These are phyloP conservation scores for Yamadazyma olivae DNA, from an alignment of 805 yeast species.

Conservation along the genomic window DNA sequence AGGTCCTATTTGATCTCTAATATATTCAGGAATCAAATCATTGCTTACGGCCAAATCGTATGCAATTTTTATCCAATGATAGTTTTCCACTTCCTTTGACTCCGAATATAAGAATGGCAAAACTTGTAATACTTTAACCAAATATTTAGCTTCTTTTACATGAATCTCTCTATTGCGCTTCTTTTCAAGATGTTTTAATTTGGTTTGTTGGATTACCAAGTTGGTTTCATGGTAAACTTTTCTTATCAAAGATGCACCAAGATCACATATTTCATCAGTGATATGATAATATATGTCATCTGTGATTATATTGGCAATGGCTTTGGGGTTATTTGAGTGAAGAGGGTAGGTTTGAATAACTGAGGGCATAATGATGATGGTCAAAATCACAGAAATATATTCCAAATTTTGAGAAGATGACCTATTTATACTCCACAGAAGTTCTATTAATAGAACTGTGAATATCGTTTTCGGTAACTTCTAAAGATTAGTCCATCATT, in stretches of 20 bases:
- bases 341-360: not conserved
- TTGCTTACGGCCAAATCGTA: conserved; percentile 9
- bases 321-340: not conserved
- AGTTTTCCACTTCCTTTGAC: conserved; percentile 13
- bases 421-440: too few species aligned
- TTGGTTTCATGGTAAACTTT: not conserved
- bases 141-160: conserved; percentile 4
- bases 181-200: conserved; percentile 1
- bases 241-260: not conserved
- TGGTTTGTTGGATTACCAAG: not conserved
- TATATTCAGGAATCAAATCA: conserved; percentile 11
- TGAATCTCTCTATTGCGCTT: conserved; percentile 4
- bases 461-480: too few species aligned
- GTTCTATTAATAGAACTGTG: too few species aligned
- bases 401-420: too few species aligned
- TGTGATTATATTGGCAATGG: not conserved
- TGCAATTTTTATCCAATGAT: conserved; percentile 15
- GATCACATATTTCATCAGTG: not conserved
- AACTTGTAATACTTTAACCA: conserved; percentile 7
- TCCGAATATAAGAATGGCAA: conserved; percentile 14
- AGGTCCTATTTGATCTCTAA: conserved; percentile 15
- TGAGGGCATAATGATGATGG: too few species aligned
- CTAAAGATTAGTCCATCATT: too few species aligned
- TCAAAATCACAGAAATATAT: too few species aligned
- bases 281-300: not conserved